Evolutionary conservation across 805 yeast genomes (phyloP).

Genomic region (Kuraishia molischiana): DNA sequence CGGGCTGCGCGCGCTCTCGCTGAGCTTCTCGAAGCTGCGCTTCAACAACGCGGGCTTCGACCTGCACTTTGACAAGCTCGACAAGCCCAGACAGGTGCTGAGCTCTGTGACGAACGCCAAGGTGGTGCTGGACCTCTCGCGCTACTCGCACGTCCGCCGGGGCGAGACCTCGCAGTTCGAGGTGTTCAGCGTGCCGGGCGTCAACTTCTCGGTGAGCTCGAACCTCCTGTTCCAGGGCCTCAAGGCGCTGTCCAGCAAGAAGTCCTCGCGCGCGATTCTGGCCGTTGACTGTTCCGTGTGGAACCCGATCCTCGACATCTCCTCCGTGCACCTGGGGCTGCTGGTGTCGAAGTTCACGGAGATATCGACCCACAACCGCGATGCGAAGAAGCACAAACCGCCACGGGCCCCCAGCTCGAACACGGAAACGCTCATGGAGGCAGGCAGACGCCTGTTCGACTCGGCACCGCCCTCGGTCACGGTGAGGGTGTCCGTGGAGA

Average conservation of each 20-base stretch:
- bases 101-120: slow-evolving; percentile 27
- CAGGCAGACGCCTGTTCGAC: background rate
- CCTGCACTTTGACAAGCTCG: slow-evolving; percentile 26
- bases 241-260: slow-evolving; percentile 8
- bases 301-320: slow-evolving; percentile 8
- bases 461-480: slow-evolving; percentile 11
- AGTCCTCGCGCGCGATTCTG: slow-evolving; percentile 2
- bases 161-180: slow-evolving; percentile 14
- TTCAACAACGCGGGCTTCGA: slow-evolving; percentile 33
- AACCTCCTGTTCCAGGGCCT: slow-evolving; percentile 26
- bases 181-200: slow-evolving; percentile 21
- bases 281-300: slow-evolving; percentile 7
- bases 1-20: slow-evolving; percentile 9
- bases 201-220: slow-evolving; percentile 26
- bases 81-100: slow-evolving; percentile 30
- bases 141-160: slow-evolving; percentile 7
- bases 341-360: slow-evolving; percentile 3
- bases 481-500: slow-evolving; percentile 14
- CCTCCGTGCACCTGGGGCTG: slow-evolving; percentile 6
- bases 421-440: background rate
- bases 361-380: background rate
- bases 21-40: slow-evolving; percentile 9
- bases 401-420: background rate
- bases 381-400: background rate
- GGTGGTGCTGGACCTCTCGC: slow-evolving; percentile 13